phyloP scores from a whole-genome alignment of 78 protist genomes.

The Cyanophora paradoxa region DNA sequence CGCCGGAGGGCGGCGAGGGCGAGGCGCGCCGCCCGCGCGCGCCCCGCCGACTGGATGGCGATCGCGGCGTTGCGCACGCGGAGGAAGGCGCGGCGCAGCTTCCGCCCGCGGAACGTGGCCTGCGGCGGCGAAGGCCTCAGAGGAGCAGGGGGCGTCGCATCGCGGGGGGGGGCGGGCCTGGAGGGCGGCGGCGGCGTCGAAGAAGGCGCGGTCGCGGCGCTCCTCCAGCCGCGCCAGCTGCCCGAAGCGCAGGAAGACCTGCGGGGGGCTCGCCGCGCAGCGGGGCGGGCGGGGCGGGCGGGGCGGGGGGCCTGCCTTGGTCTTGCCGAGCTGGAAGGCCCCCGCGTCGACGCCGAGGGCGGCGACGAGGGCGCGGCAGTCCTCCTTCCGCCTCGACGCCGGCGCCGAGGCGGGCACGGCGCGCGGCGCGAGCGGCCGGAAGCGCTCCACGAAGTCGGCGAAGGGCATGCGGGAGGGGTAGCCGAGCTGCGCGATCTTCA shows the following conservation, averaged over 20 bases:
- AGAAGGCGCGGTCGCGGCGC: not conserved
- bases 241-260: conserved; percentile 21
- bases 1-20: not conserved
- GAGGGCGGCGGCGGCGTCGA: not conserved
- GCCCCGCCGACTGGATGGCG: not conserved
- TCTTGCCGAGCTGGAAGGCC: conserved; percentile 3
- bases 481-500: conserved; percentile 74
- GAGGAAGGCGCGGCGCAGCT: not conserved
- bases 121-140: not conserved
- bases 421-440: conserved; percentile 3
- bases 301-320: too few relatives aligned
- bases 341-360: not conserved
- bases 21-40: not conserved
- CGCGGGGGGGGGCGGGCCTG: too few relatives aligned
- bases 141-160: not conserved
- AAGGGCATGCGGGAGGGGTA: conserved; percentile 59
- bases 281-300: too few relatives aligned
- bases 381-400: too few relatives aligned
- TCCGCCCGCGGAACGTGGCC: not conserved
- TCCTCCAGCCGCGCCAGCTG: not conserved
- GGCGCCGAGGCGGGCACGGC: not conserved
- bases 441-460: conserved; percentile 56
- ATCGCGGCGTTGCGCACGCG: not conserved
- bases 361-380: not conserved
- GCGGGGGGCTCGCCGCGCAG: too few relatives aligned